phyloP scores from a whole-genome alignment of 805 yeast species.

The Saccharomycopsis sp. region DNA sequence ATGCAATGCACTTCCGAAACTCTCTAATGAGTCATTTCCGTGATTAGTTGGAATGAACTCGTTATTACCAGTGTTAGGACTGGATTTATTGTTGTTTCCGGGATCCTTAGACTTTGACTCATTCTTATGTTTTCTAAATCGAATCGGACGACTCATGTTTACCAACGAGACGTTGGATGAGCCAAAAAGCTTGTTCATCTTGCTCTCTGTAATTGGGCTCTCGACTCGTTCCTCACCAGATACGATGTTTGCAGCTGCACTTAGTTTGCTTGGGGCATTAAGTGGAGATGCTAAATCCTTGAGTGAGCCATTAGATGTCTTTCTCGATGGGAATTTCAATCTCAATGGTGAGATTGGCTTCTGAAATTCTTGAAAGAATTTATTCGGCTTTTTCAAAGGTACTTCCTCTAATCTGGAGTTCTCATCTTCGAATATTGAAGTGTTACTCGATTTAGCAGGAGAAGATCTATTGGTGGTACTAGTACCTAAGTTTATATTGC shows the following conservation, averaged over 20 bases:
- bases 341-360: constrained; percentile 15
- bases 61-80: not conserved
- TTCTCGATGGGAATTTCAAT: constrained; percentile 1
- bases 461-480: not conserved
- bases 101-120: not conserved
- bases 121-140: constrained; percentile 2
- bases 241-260: not conserved
- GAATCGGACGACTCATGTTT: constrained; percentile 19
- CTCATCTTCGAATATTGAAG: constrained; percentile 2
- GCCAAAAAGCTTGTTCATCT: constrained; percentile 18
- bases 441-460: not conserved
- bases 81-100: not conserved
- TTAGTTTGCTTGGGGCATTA: not conserved
- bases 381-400: constrained; percentile 1
- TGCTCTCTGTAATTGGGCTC: constrained; percentile 18
- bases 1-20: not conserved
- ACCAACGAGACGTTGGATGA: constrained; percentile 16
- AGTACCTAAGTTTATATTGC: not conserved
- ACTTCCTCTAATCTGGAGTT: not conserved
- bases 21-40: not conserved
- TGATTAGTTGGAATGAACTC: not conserved
- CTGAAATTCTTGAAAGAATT: constrained; percentile 7
- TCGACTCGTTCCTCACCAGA: not conserved
- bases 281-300: not conserved
- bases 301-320: not conserved